phyloP scores from a whole-genome alignment of 192 early-diverging fungal species.

The Irineochytrium annulatum region DNA sequence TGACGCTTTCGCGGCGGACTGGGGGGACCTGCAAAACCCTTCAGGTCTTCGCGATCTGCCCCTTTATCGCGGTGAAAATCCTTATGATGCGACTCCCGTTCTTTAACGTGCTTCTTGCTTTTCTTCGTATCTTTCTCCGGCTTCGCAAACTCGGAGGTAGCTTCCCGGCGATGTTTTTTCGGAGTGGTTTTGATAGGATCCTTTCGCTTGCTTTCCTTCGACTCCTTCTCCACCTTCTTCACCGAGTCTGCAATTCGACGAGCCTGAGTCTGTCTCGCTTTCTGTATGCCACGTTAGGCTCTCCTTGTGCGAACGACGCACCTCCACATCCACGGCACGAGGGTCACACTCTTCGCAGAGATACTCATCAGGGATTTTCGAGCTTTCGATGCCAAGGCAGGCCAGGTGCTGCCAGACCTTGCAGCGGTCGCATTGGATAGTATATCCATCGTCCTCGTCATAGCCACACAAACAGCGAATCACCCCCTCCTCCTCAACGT shows the following conservation, averaged over 20 bases:
- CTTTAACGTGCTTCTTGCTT: slow-evolving; percentile 18
- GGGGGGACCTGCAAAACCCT: neutral
- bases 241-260: too few species aligned
- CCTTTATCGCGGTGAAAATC: neutral
- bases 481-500: slow-evolving; percentile 71
- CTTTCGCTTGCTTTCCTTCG: slow-evolving; percentile 3
- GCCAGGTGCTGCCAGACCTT: slow-evolving; percentile 92
- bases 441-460: slow-evolving; percentile 93
- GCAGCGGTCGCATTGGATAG: slow-evolving; percentile 94
- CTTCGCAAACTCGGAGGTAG: neutral
- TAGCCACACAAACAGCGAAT: slow-evolving; percentile 94
- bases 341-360: slow-evolving; percentile 84
- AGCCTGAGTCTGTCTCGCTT: too few species aligned
- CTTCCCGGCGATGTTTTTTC: neutral
- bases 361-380: slow-evolving; percentile 80
- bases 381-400: slow-evolving; percentile 71
- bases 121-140: slow-evolving; percentile 11
- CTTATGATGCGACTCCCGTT: slow-evolving; percentile 4
- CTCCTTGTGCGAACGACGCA: slow-evolving; percentile 2
- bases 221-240: slow-evolving; percentile 10
- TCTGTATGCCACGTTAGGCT: too few species aligned
- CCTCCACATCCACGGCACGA: slow-evolving; percentile 49
- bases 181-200: neutral
- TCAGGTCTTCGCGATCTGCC: neutral
- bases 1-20: slow-evolving; percentile 4